Evolutionary conservation across 495 filamentous ascomycete genomes (phyloP), one percentile per base, ranked within the genome.

Genomic region (Neurospora discreta): DNA sequence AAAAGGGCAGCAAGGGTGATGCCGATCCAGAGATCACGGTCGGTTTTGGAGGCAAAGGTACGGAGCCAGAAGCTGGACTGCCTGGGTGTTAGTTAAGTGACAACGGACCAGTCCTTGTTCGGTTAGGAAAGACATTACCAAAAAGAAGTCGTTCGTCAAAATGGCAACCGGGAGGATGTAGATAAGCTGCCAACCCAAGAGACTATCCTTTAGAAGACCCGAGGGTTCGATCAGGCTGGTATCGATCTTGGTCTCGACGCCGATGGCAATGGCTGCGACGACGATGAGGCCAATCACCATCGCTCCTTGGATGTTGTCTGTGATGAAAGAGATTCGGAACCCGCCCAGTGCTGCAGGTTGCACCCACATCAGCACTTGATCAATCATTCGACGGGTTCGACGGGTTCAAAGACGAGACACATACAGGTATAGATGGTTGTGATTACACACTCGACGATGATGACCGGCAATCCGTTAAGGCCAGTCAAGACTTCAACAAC

Each of bases 361-460:
- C 15, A n/a, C 40, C 69, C 69, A 67, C 75, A 72, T 76, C 36
- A 79, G 76, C 46, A 36, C 7, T 10, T n/a, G 20, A 23, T 20
- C 46, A 0, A 68, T 39, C 13, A 15, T 44, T 13, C 10, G 38
- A 36, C 18, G 46, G 20, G 15, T 9, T 5, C 3, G 42, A 26
- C 26, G 16, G 42, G 43, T 52, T 52, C 20, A 58, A 26, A 26
- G 44, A 52, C 20, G 26, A 65, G 52, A 68, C 11, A 77, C 87
- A 72, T 84, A 92, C 90, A 92, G 0, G 91, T 93, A 77, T 93
- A 93, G 67, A 91, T 89, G 16, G 91, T 91, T 2, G 91, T 93
- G 67, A 93, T 84, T 44, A 84, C 78, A 78, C 89, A 90, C 75
- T 93, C 84, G 1, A 92, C 90, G 75, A 93, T 91, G 68, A 93